Conservation (phyloP, 2,329 filamentous ascomycete genomes). For the Colletotrichum shisoi region DNA sequence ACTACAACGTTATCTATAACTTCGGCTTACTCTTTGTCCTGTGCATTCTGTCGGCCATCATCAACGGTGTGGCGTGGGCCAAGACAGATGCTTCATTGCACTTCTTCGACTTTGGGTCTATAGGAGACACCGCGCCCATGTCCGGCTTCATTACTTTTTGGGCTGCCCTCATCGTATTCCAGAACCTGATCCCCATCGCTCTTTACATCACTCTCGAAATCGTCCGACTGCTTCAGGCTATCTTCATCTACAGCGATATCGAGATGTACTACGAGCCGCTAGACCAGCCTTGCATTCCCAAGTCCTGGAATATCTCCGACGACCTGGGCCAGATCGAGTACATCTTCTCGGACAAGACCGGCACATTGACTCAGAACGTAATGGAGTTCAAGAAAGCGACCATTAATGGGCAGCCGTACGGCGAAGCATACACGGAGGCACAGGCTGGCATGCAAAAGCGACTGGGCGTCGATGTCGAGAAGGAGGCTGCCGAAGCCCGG, state of each 20-base stretch:
- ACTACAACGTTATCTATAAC: constrained; percentile 98
- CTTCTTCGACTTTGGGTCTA: constrained; percentile 86
- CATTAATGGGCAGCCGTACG: constrained; percentile 94
- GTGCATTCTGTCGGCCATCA: constrained; percentile 84
- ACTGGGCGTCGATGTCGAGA: constrained; percentile 84
- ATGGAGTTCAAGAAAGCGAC: constrained; percentile 99
- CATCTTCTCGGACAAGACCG: constrained; percentile 96
- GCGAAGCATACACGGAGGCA: constrained; percentile 96
- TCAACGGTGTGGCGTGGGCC: constrained; percentile 84
- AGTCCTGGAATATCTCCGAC: constrained; percentile 99
- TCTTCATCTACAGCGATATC: constrained; percentile 96
- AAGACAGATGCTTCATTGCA: constrained; percentile 75
- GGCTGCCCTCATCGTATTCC: constrained; percentile 92
- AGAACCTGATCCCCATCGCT: constrained; percentile 98
- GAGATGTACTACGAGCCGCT: constrained; percentile 97
- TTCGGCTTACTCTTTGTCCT: constrained; percentile 88
- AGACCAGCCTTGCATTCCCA: constrained; percentile 94
- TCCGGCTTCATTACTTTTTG: constrained; percentile 97
- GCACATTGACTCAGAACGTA: constrained; percentile 88
- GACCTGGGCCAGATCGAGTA: constrained; percentile 98
- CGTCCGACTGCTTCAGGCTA: constrained; percentile 87
- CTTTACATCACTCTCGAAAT: constrained; percentile 98
- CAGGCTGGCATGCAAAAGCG: constrained; percentile 96
- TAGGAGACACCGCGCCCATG: constrained; percentile 75
- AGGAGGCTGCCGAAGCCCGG: constrained; percentile 74